Evolutionary conservation across 352 stramenopile species (phyloP).

Genomic region (Phytophthora pseudosyringae): DNA sequence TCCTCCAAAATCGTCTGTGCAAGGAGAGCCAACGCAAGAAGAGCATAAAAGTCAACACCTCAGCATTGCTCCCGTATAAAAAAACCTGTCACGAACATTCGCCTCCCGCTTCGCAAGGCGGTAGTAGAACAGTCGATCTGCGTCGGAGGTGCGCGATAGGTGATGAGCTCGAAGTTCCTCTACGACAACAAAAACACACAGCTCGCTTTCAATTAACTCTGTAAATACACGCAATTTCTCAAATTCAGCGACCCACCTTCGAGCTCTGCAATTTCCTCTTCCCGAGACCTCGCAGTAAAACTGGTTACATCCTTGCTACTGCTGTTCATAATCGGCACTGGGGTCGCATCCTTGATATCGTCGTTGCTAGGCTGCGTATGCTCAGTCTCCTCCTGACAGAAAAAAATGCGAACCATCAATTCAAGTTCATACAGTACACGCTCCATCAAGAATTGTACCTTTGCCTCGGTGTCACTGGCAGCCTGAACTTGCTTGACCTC

Average conservation of each 20-base stretch:
- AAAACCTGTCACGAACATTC: slow-evolving; percentile 36
- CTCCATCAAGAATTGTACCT: slow-evolving; percentile 4
- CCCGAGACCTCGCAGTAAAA: slow-evolving; percentile 22
- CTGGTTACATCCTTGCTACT: slow-evolving; percentile 9
- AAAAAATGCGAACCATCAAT: not conserved
- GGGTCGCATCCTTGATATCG: slow-evolving; percentile 1
- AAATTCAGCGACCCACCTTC: slow-evolving; percentile 35
- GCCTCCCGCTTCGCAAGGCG: slow-evolving; percentile 48
- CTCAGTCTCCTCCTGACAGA: slow-evolving; percentile 13
- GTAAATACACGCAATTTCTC: not conserved
- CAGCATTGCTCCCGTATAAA: not conserved
- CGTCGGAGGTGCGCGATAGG: slow-evolving; percentile 39
- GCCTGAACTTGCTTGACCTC: not conserved
- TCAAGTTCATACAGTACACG: not conserved
- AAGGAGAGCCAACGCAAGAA: not conserved
- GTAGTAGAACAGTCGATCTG: slow-evolving; percentile 54
- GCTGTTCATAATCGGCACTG: not conserved
- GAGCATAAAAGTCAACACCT: not conserved
- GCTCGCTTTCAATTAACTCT: not conserved
- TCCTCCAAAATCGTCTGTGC: slow-evolving; percentile 64
- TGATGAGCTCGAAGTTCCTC: slow-evolving; percentile 49
- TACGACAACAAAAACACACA: slow-evolving; percentile 18
- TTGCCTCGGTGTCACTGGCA: slow-evolving; percentile 6
- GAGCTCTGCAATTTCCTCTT: slow-evolving; percentile 57
- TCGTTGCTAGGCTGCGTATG: not conserved